Base-by-base conservation (phyloP, 495 filamentous ascomycete genomes). In the Diplogelasinospora grovesii region DNA sequence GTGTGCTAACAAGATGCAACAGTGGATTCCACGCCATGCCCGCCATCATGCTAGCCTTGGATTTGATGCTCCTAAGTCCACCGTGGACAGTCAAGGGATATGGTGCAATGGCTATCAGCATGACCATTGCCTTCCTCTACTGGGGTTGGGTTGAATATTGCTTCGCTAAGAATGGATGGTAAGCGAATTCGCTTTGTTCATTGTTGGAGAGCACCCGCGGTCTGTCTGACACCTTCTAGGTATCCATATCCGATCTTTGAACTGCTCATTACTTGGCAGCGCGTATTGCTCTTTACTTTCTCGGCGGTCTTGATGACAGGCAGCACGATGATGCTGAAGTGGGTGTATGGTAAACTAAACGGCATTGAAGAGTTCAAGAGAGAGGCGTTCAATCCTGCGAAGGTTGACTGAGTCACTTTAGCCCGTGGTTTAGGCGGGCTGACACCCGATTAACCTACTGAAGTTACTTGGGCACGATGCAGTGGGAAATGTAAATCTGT, bases 101-200 rank as follows among this genome's bases (percentile, higher is more conserved):
- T 1, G 73, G 78, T 3, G 74, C 82, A 0, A 64, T 89, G 29
- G 68, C 69, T 0, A 46, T 88, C 28, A 86, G 81, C 39, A 68
- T 69, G 22, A 49, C 53, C 13, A 65, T 93, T 42, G 86, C 85
- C 2, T 75, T 87, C 39, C 61, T 66, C 10, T 95, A 95, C 60
- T 95, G 86, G 86, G 74, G 81, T 41, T 94, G 89, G 89, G 75
- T 94, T 5, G 86, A 95, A 57, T 71, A 72, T 18, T 93, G 86
- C 65, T 86, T 79, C 50, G 49, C 63, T 13, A 63, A 74, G 37
- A 94, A 94, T 49, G 84, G 85, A 54, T 89, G 78, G 78, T 82
- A 57, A 54, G 75, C 57, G 5, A 22, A 18, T 30, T 30, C 42
- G 19, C 40, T n/a, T 2, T 31, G 11, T 45, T 8, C 11, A 1